Base-by-base conservation (phyloP, 2,329 filamentous ascomycete genomes). In the Colletotrichum acutatum region DNA sequence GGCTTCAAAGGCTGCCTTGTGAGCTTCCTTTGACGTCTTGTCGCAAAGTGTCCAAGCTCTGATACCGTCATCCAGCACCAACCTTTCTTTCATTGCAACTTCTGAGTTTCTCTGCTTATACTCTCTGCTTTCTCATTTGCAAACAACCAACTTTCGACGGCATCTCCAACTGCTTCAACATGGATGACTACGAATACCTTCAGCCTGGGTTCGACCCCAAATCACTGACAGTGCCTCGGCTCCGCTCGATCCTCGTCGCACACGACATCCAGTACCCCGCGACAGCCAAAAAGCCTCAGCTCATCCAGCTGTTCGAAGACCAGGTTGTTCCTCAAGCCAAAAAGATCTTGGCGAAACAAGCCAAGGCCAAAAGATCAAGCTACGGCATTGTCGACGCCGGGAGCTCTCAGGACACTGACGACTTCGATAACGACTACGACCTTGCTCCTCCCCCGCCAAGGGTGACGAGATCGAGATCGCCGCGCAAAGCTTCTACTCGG, bases 181-280 rank as follows among this genome's bases (percentile, higher is more conserved):
- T 92, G 90, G 88, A 89, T 32, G 90, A 92, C 78, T 83, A 92
- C 77, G 93, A 95, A 76, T 99, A 98, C 81, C 91, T 98, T 37
- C 91, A 95, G 79, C 89, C 94, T 67, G 94, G 90, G 78, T 98
- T 98, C 81, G 95, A 99, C 81, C 91, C 97, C 24, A 88, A 89
- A 79, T 90, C 89, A 75, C 90, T 98, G 75, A 98, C 95, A 1
- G 91, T 98, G 62, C 95, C 97, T 32, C 93, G 93, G 58, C 87
- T 99, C 77, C 94, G 97, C 78, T 96, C 94, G 61, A 97, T 98
- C 76, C 90, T 99, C 71, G 94, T 98, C 78, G 93, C 91, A 76
- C 94, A 99, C 84, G 93, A 95, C 80, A 87, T 98, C 78, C 85
- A 91, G 49, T 98, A 98, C 80, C 93, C 95, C 5, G 92, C 94